phyloP scores from a whole-genome alignment of 257 asterid genomes.

The Solanum pimpinellifolium region DNA sequence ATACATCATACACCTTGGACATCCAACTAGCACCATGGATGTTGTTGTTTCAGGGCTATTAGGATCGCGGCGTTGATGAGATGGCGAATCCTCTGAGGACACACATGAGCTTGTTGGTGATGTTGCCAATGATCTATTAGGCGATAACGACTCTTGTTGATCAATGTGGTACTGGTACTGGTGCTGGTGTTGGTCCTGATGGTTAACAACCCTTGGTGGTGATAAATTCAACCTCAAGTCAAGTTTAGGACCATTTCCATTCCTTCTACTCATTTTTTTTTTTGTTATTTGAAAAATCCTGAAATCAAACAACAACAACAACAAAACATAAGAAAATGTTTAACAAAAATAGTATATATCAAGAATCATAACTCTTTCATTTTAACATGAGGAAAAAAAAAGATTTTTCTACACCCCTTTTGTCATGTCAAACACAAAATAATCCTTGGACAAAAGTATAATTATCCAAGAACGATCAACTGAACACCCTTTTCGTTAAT shows the following conservation, averaged over 20 bases:
- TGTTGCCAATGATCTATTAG: conserved; percentile 17
- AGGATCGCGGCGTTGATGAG: conserved; percentile 24
- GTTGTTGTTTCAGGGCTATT: conserved; percentile 33
- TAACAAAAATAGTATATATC: background rate
- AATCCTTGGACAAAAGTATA: background rate
- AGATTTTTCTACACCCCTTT: background rate
- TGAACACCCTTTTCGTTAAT: background rate
- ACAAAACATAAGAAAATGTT: background rate
- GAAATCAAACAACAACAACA: background rate
- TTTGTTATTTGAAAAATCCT: background rate
- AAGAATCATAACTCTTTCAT: background rate
- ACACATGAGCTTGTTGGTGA: conserved; percentile 41
- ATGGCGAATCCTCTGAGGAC: conserved; percentile 63
- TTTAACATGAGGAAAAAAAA: background rate
- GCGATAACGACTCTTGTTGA: conserved; percentile 5
- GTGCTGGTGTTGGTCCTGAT: background rate
- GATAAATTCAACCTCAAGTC: conserved; percentile 40
- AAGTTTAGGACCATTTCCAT: conserved; percentile 25
- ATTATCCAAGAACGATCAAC: background rate
- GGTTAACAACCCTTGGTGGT: conserved; percentile 18
- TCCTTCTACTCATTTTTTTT: conserved; percentile 24
- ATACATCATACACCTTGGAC: conserved; percentile 87
- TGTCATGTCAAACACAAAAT: background rate
- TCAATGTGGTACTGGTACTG: background rate
- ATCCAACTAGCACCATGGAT: conserved; percentile 30